A percentile compares a stretch with the other conserved stretches of the same genome.
Evolutionary conservation across 2,329 filamentous ascomycete genomes (phyloP).

Genomic region (Colletotrichum sp.): DNA sequence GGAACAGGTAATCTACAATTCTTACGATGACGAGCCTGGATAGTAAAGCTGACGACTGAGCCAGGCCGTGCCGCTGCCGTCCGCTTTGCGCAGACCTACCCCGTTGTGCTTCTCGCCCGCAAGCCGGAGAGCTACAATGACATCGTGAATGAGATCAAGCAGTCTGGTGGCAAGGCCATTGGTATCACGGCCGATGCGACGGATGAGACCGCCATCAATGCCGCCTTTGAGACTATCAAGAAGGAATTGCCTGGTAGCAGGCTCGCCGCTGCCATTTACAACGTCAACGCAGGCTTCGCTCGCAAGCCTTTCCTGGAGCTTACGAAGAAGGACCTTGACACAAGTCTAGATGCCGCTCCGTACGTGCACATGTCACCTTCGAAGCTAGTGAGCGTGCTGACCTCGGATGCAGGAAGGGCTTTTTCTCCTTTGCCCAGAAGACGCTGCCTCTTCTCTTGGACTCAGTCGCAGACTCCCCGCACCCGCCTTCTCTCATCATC

Average conservation of each 20-base stretch:
- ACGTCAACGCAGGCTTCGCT: slow-evolving; percentile 60
- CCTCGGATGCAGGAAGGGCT: slow-evolving; percentile 54
- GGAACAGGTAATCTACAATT: slow-evolving; percentile 58
- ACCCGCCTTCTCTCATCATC: slow-evolving; percentile 82
- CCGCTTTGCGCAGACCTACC: slow-evolving; percentile 68
- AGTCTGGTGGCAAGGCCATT: slow-evolving; percentile 69
- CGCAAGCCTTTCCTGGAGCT: slow-evolving; percentile 65
- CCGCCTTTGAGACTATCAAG: slow-evolving; percentile 67
- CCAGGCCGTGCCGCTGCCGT: slow-evolving; percentile 54
- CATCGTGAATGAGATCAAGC: slow-evolving; percentile 73
- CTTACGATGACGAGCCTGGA: slow-evolving; percentile 56
- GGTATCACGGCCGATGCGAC: slow-evolving; percentile 73
- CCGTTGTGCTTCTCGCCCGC: slow-evolving; percentile 77
- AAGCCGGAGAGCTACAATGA: slow-evolving; percentile 67
- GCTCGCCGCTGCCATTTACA: slow-evolving; percentile 73
- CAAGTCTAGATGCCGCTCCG: slow-evolving; percentile 51
- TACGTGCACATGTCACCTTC: slow-evolving; percentile 36
- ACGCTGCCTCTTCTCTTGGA: slow-evolving; percentile 74
- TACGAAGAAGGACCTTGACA: slow-evolving; percentile 53
- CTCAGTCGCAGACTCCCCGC: slow-evolving; percentile 54
- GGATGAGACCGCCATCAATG: slow-evolving; percentile 35
- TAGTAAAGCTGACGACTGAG: slow-evolving; percentile 55
- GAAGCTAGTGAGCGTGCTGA: neutral
- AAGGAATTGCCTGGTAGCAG: slow-evolving; percentile 60
- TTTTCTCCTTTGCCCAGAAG: slow-evolving; percentile 77